phyloP scores from a whole-genome alignment of 306 rosid genomes.

The Acmispon strigosus region DNA sequence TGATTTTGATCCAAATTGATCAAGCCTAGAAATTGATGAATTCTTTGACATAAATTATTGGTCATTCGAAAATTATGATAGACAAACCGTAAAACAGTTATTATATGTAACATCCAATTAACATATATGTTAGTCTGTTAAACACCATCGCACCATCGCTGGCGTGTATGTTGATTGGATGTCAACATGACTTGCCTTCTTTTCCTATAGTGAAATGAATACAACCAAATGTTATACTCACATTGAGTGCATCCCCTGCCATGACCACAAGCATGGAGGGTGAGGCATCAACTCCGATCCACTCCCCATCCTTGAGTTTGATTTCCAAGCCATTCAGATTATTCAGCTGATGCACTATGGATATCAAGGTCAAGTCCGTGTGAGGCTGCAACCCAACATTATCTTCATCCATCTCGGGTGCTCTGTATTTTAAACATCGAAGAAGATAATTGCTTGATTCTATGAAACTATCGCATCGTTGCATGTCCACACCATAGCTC shows the following conservation, averaged over 20 bases:
- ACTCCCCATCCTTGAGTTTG: constrained; percentile 22
- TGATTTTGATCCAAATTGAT: too few relatives aligned
- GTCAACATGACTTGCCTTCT: too few relatives aligned
- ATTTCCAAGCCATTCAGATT: constrained; percentile 32
- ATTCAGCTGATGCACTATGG: constrained; percentile 29
- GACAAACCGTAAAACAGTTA: too few relatives aligned
- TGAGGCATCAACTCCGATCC: constrained; percentile 24
- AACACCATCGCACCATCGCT: too few relatives aligned
- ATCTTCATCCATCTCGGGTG: constrained; percentile 7
- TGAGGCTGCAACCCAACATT: constrained; percentile 25
- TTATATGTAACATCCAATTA: too few relatives aligned
- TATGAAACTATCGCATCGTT: constrained; percentile 1
- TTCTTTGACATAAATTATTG: too few relatives aligned
- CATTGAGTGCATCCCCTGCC: constrained; percentile 39
- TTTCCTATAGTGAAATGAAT: too few relatives aligned
- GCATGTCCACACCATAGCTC: constrained; percentile 29
- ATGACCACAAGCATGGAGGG: constrained; percentile 20
- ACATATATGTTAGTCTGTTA: too few relatives aligned
- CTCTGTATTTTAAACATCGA: constrained; percentile 25
- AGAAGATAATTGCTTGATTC: constrained; percentile 26
- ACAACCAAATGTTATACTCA: background rate
- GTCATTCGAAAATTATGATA: too few relatives aligned
- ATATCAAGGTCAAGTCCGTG: constrained; percentile 18
- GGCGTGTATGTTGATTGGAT: too few relatives aligned
- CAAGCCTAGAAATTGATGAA: too few relatives aligned